A percentile compares a stretch with the other conserved stretches of the same genome.
phyloP scores from a whole-genome alignment of 371 early-diverging fungal species.

The Syncephalastrum contaminatum region DNA sequence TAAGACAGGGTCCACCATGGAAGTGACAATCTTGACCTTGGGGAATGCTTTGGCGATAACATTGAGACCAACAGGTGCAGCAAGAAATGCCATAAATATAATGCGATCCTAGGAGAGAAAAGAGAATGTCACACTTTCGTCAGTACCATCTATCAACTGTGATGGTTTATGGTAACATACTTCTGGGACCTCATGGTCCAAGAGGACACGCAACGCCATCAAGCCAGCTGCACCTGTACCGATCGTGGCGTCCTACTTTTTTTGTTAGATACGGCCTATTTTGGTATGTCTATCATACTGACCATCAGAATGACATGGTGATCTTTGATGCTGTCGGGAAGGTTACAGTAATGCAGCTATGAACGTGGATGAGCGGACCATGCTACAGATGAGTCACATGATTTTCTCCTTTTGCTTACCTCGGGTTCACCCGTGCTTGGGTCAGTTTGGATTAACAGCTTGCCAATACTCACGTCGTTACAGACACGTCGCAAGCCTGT shows the following conservation, averaged over 20 bases:
- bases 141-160: neutral
- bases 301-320: constrained; percentile 67
- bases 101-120: constrained; percentile 59
- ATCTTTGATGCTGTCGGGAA: constrained; percentile 63
- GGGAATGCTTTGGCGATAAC: constrained; percentile 84
- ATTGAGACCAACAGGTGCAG: constrained; percentile 74
- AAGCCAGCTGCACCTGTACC: constrained; percentile 89
- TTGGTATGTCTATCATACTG: constrained; percentile 14
- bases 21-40: constrained; percentile 75
- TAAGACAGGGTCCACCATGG: constrained; percentile 71
- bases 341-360: constrained; percentile 74
- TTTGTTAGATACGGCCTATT: neutral
- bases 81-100: constrained; percentile 78
- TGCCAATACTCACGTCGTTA: constrained; percentile 80
- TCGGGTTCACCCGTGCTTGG: constrained; percentile 81
- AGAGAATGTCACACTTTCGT: no score
- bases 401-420: constrained; percentile 15
- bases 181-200: constrained; percentile 86
- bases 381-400: neutral
- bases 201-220: constrained; percentile 90
- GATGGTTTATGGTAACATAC: constrained; percentile 14
- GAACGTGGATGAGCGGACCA: neutral
- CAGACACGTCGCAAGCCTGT: constrained; percentile 77
- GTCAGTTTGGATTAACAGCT: constrained; percentile 85
- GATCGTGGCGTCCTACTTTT: constrained; percentile 68